Evolutionary conservation across 2,329 filamentous ascomycete species (phyloP).

Genomic region (Sclerotiophoma versabilis): DNA sequence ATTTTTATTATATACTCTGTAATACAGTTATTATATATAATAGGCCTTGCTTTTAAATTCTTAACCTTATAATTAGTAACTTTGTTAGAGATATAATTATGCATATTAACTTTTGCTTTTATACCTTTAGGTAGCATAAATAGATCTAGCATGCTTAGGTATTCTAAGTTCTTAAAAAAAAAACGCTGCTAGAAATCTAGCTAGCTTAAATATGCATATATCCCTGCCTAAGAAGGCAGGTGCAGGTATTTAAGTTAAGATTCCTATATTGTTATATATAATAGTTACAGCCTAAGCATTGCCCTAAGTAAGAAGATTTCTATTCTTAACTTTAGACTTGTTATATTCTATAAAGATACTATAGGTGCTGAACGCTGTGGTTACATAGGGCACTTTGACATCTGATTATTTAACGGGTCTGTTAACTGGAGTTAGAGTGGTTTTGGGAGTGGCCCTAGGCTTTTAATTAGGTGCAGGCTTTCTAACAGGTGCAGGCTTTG

Average conservation of each 20-base stretch:
- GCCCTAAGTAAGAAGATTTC: neutral
- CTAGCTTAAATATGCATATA: neutral
- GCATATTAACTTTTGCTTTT: neutral
- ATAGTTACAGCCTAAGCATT: neutral
- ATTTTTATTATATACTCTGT: neutral
- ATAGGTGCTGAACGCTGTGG: neutral
- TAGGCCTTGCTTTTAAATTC: neutral
- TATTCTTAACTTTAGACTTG: neutral
- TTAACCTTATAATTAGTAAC: neutral
- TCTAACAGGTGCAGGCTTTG: neutral
- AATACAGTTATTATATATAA: neutral
- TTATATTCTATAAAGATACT: neutral
- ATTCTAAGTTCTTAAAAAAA: conserved; percentile 1
- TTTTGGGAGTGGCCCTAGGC: neutral
- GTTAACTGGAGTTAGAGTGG: neutral
- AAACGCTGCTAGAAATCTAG: neutral
- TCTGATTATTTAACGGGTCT: neutral
- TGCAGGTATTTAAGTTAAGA: neutral
- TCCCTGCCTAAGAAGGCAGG: neutral
- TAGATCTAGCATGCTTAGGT: neutral
- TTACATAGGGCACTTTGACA: neutral
- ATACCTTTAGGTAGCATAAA: neutral
- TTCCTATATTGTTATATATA: neutral
- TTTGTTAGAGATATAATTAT: neutral
- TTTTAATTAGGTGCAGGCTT: no score